Evolutionary conservation across 2,329 filamentous ascomycete species (phyloP), one percentile per base, ranked within the genome.

Genomic region (Neonectria sp.): DNA sequence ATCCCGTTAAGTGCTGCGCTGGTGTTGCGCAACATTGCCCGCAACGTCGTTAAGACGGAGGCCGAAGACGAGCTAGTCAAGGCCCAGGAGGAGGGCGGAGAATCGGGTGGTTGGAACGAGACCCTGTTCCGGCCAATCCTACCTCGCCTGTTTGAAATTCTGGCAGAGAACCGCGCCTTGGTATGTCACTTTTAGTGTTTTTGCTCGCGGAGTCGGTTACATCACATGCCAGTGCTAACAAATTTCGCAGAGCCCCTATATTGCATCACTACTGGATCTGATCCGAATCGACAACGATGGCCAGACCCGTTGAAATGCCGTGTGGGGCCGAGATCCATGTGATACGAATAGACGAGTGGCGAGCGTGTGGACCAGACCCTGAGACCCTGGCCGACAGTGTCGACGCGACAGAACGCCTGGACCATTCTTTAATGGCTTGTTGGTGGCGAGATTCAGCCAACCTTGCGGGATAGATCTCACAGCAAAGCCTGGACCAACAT

Each of bases 1-100:
- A 91, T 95, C 40, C 92, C 93, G n/a, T 85, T 95, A 7, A 93
- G 92, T 61, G 92, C 92, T 3, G 91, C 92, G 15, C 85, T 95
- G 31, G 92, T 96, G 40, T 85, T 96, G 52, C 89, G 93, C 33
- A 96, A 96, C 77, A 89, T 96, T 68, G 93, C 93, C 13, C 87
- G 86, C 70, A 93, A 92, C 73, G 83, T 90, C 21, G 82, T 86
- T 74, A 91, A 90, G 83, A 90, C 88, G 9, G 86, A 88, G 58
- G 84, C 86, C 1, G 86, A 91, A 74, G 87, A 89, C 71, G 83
- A 84, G 74, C 79, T 89, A 3, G 73, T 86, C 55, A 87, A 88
- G 75, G 71, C 79, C 58, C 85, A 88, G 69, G 80, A 82, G 71
- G 78, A 81, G 69, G 75, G 73, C n/a, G 78, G 78, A 6, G 86